phyloP scores from a whole-genome alignment of 2,329 filamentous ascomycete genomes.

The Cladosporium halotolerans region DNA sequence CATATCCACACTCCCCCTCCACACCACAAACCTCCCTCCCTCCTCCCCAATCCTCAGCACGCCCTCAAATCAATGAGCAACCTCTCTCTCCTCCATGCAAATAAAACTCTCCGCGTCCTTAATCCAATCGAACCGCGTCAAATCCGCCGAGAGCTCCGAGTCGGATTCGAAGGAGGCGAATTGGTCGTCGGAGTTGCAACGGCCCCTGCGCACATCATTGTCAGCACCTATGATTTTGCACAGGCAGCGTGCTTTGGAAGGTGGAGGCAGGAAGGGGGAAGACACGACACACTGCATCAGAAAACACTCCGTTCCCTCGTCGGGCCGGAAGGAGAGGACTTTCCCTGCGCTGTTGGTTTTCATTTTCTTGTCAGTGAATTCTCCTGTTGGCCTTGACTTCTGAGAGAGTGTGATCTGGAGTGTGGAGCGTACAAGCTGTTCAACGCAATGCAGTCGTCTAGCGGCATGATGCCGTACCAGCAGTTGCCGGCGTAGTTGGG shows the following conservation, averaged over 20 bases:
- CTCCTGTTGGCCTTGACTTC: background rate
- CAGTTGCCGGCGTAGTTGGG: conserved; percentile 23
- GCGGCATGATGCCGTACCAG: conserved; percentile 18
- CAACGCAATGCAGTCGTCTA: conserved; percentile 23
- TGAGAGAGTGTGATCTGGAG: too few relatives aligned
- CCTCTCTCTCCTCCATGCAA: conserved; percentile 19
- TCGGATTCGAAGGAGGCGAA: background rate
- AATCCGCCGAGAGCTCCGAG: conserved; percentile 14
- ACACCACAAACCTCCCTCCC: too few relatives aligned
- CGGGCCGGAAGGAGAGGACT: conserved; percentile 19
- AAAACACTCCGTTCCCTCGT: conserved; percentile 22
- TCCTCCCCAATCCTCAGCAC: too few relatives aligned
- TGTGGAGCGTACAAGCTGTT: conserved; percentile 22
- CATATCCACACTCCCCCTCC: too few relatives aligned
- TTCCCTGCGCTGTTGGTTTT: conserved; percentile 17
- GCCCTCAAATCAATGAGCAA: background rate
- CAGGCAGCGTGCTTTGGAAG: background rate
- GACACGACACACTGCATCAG: conserved; percentile 24
- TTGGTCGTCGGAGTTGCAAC: conserved; percentile 2
- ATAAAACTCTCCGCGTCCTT: conserved; percentile 21
- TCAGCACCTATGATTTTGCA: too few relatives aligned
- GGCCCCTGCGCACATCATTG: background rate
- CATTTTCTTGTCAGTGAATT: background rate
- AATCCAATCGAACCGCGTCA: conserved; percentile 20
- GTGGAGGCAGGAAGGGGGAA: background rate